Conservation (phyloP, 2,329 filamentous ascomycete genomes). For the Cladophialophora chaetospira region DNA sequence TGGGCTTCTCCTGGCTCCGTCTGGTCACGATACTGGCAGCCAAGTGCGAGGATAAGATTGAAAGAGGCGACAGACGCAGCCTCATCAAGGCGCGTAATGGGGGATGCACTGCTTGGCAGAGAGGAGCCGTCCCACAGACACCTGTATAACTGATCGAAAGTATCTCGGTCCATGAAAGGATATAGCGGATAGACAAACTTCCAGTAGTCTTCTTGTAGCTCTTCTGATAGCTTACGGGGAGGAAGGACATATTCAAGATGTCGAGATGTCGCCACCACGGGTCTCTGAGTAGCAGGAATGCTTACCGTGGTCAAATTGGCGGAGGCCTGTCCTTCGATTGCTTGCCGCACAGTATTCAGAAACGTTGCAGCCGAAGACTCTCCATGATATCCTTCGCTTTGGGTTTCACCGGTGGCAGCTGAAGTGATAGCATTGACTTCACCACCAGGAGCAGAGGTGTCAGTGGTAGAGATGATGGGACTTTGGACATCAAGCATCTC, state of each 20-base stretch:
- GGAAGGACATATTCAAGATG: conserved; percentile 45
- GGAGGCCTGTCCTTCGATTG: conserved; percentile 1
- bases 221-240: conserved; percentile 48
- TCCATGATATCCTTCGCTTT: conserved; percentile 12
- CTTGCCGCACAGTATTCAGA: conserved; percentile 9
- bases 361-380: conserved; percentile 9
- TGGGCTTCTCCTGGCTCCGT: conserved; percentile 35
- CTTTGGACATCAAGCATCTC: not conserved
- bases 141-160: conserved; percentile 43
- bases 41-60: conserved; percentile 52
- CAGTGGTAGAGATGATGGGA: not conserved
- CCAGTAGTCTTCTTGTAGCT: conserved; percentile 51
- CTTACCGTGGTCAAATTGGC: not conserved
- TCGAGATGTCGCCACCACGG: not conserved
- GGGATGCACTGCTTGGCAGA: conserved; percentile 31
- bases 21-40: conserved; percentile 46
- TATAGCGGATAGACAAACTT: conserved; percentile 51
- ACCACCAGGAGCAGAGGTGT: not conserved
- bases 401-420: conserved; percentile 6
- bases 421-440: conserved; percentile 3
- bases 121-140: conserved; percentile 45
- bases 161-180: conserved; percentile 46
- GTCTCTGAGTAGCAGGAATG: not conserved
- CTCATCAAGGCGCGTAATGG: conserved; percentile 39
- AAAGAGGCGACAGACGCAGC: conserved; percentile 48